Base-by-base conservation (phyloP, 2,329 filamentous ascomycete genomes). In the Amphichorda felina region DNA sequence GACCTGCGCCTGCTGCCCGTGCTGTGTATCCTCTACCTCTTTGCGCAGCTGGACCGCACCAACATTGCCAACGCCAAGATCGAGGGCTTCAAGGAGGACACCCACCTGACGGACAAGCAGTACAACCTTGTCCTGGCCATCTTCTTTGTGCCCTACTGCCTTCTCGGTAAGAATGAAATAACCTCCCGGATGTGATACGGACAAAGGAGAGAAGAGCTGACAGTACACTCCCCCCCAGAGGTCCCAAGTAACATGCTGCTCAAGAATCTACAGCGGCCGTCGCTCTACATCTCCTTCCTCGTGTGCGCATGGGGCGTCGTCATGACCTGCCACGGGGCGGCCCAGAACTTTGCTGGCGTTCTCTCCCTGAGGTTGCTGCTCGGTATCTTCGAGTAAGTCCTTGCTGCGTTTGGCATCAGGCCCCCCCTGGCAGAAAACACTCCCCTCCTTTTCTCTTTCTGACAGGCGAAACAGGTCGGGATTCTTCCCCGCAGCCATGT, bases 71-170 rank as follows among this genome's bases (percentile, higher is more conserved):
- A 82, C 48, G 78, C 79, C 10, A 81, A 79, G 53, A 78, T 82
- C 36, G 68, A 69, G 44, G 67, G 66, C 2, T 55, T 74, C 1
- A 59, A 66, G 29, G 59, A 74, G 38, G 63, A 69, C 36, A 50
- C 70, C 11, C 40, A 66, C 10, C 73, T 88, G 64, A 70, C 68
- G 0, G 54, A 69, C 4, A 66, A 72, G 37, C 69, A 86, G 50
- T 91, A 87, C 57, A 87, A 87, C 54, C 66, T 74, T 46, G 69
- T 74, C 32, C 64, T 80, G 4, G 66, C 66, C 4, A 72, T 86
- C 40, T 38, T 36, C 26, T 36, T 36, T 21, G 4, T 30, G 4
- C 34, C 34, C 8, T 36, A 36, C 26, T 36, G 21, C 16, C 10
- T 36, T 0, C 14, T 16, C 25, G 8, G 3, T 19, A 4, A 14